Conservation (phyloP, 2,329 filamentous ascomycete species). For the Shiraia bambusicola region DNA sequence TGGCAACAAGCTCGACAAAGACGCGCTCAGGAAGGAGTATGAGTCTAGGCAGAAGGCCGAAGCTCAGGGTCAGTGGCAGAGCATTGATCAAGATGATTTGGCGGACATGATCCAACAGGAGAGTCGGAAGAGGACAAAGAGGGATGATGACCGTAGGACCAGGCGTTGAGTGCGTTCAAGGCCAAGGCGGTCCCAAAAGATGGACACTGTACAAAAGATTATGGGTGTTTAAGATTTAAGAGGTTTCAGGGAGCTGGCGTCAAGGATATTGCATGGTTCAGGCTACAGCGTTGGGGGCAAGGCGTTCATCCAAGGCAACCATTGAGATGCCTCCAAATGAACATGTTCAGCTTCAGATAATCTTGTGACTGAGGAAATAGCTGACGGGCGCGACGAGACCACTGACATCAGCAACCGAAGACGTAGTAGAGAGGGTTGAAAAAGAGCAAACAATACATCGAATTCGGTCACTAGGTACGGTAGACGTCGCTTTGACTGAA, state of each 20-base stretch:
- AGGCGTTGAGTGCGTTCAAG: conserved; percentile 48
- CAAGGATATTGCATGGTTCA: conserved; percentile 15
- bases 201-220: conserved; percentile 27
- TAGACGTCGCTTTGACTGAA: neutral
- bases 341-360: conserved; percentile 31
- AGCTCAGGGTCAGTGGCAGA: conserved; percentile 63
- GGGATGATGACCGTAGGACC: conserved; percentile 74
- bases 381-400: conserved; percentile 9
- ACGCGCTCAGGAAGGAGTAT: conserved; percentile 77
- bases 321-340: conserved; percentile 21
- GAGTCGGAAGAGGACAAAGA: conserved; percentile 84
- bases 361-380: conserved; percentile 7
- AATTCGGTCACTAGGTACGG: neutral
- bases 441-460: conserved; percentile 3
- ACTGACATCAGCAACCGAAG: conserved; percentile 9
- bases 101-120: conserved; percentile 96
- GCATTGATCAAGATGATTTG: conserved; percentile 83
- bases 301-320: conserved; percentile 24
- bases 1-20: conserved; percentile 78
- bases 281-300: conserved; percentile 27
- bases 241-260: conserved; percentile 25
- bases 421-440: conserved; percentile 1
- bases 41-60: conserved; percentile 69
- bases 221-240: conserved; percentile 13
- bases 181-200: conserved; percentile 8